phyloP scores from a whole-genome alignment of 140 eudicot species.

The Senecio squalidus region DNA sequence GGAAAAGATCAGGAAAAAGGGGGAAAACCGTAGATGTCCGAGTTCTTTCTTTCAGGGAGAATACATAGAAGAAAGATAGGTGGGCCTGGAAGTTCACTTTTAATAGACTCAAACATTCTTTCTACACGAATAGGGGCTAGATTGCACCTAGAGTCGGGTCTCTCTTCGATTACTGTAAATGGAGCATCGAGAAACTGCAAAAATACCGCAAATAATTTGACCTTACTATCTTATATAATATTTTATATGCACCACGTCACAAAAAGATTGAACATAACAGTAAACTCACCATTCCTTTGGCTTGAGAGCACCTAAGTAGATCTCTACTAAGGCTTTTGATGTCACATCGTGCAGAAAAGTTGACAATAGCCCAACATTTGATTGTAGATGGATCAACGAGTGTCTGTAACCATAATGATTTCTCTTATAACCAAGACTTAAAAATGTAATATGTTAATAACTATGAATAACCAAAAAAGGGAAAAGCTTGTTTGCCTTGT shows the following conservation, averaged over 20 bases:
- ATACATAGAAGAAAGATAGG: slow-evolving; percentile 53
- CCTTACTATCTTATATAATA: neutral
- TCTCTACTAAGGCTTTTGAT: slow-evolving; percentile 19
- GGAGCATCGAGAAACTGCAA: slow-evolving; percentile 30
- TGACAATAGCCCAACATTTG: slow-evolving; percentile 48
- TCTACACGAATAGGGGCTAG: slow-evolving; percentile 63
- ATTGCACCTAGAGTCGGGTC: slow-evolving; percentile 30
- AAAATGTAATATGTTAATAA: neutral
- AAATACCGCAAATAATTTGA: neutral
- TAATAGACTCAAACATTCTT: slow-evolving; percentile 42
- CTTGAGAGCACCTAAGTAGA: slow-evolving; percentile 28
- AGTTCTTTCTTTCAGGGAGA: slow-evolving; percentile 42
- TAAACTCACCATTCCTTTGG: slow-evolving; percentile 46
- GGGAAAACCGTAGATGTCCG: slow-evolving; percentile 45
- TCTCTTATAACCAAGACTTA: neutral
- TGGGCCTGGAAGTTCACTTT: slow-evolving; percentile 30
- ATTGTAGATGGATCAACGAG: slow-evolving; percentile 38
- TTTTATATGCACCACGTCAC: neutral
- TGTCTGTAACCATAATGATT: slow-evolving; percentile 24
- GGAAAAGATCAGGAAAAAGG: neutral
- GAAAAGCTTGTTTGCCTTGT: slow-evolving; percentile 34
- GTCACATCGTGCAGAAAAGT: slow-evolving; percentile 58
- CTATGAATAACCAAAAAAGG: neutral
- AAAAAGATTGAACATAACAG: neutral
- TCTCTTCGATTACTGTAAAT: slow-evolving; percentile 40